Conservation (phyloP, 176 grass and related monocot species). For the Triticum monococcum region DNA sequence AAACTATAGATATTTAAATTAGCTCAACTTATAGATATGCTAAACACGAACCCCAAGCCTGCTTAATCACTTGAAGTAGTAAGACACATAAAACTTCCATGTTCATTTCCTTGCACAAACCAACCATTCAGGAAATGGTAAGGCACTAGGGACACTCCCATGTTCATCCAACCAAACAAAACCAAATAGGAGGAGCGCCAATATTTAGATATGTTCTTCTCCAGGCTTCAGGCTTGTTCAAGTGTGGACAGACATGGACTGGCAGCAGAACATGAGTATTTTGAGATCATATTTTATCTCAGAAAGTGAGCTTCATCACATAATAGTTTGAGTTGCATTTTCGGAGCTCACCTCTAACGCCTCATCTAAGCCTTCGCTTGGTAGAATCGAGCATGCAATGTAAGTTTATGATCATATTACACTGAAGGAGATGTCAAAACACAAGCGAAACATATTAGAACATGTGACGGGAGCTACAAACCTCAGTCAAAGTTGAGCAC, state of each 20-base stretch:
- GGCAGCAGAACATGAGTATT: slow-evolving; percentile 68
- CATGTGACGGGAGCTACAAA: neutral
- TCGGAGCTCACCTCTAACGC: neutral
- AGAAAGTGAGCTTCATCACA: slow-evolving; percentile 18
- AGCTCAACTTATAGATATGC: too few species aligned
- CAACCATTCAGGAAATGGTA: neutral
- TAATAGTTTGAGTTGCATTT: neutral
- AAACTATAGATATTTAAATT: too few species aligned
- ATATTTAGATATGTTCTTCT: neutral
- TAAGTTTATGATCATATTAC: slow-evolving; percentile 71
- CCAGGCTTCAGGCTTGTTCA: neutral
- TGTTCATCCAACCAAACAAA: neutral
- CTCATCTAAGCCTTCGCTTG: slow-evolving; percentile 7
- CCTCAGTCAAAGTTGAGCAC: neutral
- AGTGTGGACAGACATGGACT: neutral
- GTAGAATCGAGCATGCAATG: slow-evolving; percentile 50
- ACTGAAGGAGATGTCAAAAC: slow-evolving; percentile 2
- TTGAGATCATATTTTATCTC: slow-evolving; percentile 61
- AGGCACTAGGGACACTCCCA: neutral
- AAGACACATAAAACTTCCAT: neutral
- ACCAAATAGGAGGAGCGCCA: neutral
- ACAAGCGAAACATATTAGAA: neutral
- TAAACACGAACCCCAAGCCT: neutral
- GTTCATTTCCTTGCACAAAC: neutral
- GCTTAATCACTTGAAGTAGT: neutral